These are phyloP conservation scores for Arctostaphylos glauca DNA, from an alignment of 148 eudicot species.

Conservation along the genomic window DNA sequence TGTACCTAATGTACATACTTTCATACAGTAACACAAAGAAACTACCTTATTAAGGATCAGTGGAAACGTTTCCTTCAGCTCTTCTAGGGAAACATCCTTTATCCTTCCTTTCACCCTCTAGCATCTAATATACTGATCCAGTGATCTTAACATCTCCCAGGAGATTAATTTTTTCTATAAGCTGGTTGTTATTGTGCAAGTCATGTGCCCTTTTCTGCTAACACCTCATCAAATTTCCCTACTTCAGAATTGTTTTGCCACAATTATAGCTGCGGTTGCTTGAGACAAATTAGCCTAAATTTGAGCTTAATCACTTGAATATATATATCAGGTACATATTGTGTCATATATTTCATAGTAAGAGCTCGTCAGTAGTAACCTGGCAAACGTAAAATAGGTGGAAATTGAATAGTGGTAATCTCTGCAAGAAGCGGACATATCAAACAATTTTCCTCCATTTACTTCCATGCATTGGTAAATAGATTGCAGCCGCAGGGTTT, in stretches of 20 bases:
- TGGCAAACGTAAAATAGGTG: too few species aligned
- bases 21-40: not conserved
- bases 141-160: not conserved
- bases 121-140: not conserved
- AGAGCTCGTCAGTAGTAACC: too few species aligned
- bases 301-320: not conserved
- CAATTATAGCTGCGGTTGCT: not conserved
- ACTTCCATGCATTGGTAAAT: not conserved
- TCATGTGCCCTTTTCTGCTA: not conserved
- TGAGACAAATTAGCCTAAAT: not conserved
- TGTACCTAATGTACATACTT: not conserved
- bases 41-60: not conserved
- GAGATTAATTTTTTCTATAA: not conserved
- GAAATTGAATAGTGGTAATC: too few species aligned
- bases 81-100: not conserved
- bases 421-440: not conserved
- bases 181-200: not conserved
- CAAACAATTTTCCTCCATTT: not conserved
- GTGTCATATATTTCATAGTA: too few species aligned
- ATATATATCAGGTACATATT: too few species aligned
- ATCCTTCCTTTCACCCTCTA: not conserved
- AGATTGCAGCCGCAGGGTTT: not conserved
- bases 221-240: not conserved
- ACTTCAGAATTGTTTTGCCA: not conserved
- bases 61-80: not conserved